These are phyloP conservation scores for Cunninghamia lanceolata DNA, from an alignment of 75 land plant genomes.

Conservation along the genomic window DNA sequence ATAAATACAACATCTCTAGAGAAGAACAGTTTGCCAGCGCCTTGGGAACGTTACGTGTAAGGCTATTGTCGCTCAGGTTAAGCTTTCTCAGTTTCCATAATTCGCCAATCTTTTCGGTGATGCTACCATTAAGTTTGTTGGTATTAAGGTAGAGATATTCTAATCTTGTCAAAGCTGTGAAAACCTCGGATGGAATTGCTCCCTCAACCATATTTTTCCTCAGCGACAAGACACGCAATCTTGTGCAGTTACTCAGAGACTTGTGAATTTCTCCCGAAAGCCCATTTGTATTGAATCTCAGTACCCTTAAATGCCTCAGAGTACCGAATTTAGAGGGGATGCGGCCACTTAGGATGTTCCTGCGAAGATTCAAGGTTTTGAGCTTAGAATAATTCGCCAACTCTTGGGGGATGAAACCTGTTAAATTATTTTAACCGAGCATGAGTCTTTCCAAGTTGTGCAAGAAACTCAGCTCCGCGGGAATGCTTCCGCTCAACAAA, in stretches of 20 bases:
- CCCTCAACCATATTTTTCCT: no score
- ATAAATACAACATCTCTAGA: no score
- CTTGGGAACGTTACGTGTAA: no score
- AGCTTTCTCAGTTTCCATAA: no score
- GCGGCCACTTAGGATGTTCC: constrained; percentile 21
- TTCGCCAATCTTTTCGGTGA: no score
- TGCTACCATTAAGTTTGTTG: no score
- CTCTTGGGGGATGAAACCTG: constrained; percentile 19
- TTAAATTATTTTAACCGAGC: constrained; percentile 14
- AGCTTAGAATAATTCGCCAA: constrained; percentile 17
- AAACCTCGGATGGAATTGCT: no score
- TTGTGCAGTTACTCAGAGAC: neutral
- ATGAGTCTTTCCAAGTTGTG: constrained; percentile 2
- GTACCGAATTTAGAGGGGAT: constrained; percentile 15
- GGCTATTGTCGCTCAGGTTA: no score
- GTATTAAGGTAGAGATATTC: no score
- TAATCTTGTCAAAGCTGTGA: no score
- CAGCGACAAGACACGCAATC: neutral
- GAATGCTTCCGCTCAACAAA: constrained; percentile 16
- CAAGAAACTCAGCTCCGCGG: constrained; percentile 7
- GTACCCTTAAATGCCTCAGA: constrained; percentile 7
- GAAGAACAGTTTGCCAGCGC: no score
- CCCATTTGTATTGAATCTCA: constrained; percentile 20
- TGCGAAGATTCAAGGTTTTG: constrained; percentile 8
- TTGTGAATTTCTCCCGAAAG: constrained; percentile 19